Conservation (phyloP, 768 basidiomycete species). For the Amanita inopinata region DNA sequence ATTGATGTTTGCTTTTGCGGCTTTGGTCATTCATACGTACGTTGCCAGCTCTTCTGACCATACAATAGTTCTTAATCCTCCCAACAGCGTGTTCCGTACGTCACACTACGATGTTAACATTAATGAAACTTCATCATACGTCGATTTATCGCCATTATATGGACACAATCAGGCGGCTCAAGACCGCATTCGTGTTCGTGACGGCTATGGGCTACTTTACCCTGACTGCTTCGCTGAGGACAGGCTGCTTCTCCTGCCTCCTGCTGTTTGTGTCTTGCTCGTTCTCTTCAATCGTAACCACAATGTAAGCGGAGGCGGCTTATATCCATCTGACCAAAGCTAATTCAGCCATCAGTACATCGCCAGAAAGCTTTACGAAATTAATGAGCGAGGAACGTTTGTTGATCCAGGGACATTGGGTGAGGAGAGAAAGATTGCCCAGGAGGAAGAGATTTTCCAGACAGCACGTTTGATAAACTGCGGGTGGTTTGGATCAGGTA, state of each 20-base stretch:
- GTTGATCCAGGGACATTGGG: slow-evolving; percentile 41
- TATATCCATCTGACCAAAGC: neutral
- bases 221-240: slow-evolving; percentile 78
- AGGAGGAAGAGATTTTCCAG: slow-evolving; percentile 81
- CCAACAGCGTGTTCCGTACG: slow-evolving; percentile 70
- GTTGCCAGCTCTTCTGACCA: slow-evolving; percentile 10
- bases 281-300: slow-evolving; percentile 89
- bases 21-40: slow-evolving; percentile 72
- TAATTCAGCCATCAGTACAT: slow-evolving; percentile 47
- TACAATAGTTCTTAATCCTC: slow-evolving; percentile 3
- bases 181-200: slow-evolving; percentile 41
- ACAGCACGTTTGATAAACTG: slow-evolving; percentile 71
- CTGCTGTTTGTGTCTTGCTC: slow-evolving; percentile 62
- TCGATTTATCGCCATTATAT: slow-evolving; percentile 78
- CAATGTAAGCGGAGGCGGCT: slow-evolving; percentile 44
- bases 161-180: slow-evolving; percentile 59
- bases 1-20: slow-evolving; percentile 75
- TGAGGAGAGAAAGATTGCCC: slow-evolving; percentile 23
- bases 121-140: slow-evolving; percentile 82
- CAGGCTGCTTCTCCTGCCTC: slow-evolving; percentile 69
- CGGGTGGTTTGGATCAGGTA: slow-evolving; percentile 63
- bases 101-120: slow-evolving; percentile 53
- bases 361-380: slow-evolving; percentile 63
- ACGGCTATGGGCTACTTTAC: slow-evolving; percentile 57
- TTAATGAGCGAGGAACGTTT: slow-evolving; percentile 69